Evolutionary conservation across 768 basidiomycete genomes (phyloP), one percentile per base, ranked within the genome.

Genomic region (Rhodotorula sphaerocarpa): DNA sequence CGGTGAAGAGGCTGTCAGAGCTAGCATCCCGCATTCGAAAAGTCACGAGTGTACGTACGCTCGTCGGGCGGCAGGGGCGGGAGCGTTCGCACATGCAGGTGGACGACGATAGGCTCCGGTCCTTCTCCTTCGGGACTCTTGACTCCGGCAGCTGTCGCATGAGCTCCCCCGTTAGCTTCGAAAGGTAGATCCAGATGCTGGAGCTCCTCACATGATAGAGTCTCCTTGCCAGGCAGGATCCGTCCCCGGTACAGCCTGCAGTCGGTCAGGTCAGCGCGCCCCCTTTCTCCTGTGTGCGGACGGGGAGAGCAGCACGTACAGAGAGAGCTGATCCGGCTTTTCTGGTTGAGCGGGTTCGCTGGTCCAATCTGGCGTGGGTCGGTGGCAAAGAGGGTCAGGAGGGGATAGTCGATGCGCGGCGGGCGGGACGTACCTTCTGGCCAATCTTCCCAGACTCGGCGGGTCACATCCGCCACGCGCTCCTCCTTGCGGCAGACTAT

Each of bases 81-180:
- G 7, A 63, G 27, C 11, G 62, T 48, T 5, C 51, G 20, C 1
- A 63, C 41, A n/a, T 63, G 62, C 25, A 63, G 46, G 30, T 63
- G 62, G 6, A 63, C 56, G 27, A 63, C 47, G 7, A n/a, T 11
- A 1, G 50, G 55, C 3, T 41, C 36, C 5, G 6, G 9, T 6
- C 3, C n/a, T n/a, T n/a, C 7, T 18, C 7, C n/a, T 5, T 3
- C 6, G 12, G 5, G 21, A 7, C 27, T 3, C 23, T 21, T 44
- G 3, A 12, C 36, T 23, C 27, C 46, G 47, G 20, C 25, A 14
- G 30, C 5, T 41, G 31, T 1, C 23, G 31, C 15, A 16, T 10
- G 10, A 39, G 36, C 36, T 39, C 16, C 36, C 36, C 36, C 16
- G 10, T n/a, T n/a, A n/a, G n/a, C n/a, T n/a, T n/a, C n/a, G n/a